Evolutionary conservation across 139 green algal species (phyloP), one percentile per base, ranked within the genome.

Genomic region (Trebouxia sp.): DNA sequence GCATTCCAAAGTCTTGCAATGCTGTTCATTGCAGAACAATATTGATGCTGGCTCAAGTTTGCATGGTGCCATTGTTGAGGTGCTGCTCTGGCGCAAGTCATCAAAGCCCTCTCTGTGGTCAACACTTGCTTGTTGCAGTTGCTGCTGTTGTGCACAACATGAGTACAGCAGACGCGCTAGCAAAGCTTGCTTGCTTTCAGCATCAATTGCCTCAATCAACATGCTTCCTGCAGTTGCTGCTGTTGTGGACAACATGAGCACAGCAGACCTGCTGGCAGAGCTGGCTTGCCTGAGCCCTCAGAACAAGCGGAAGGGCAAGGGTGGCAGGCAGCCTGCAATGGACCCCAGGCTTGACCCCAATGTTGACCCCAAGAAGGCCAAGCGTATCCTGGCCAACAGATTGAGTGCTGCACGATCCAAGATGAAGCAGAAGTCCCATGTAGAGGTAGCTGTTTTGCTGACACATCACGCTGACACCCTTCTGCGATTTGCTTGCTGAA

Each of bases 281-380:
- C 38, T 35, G 17, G 51, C 43, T 14, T 75, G 76, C 38, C 70
- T 81, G 37, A 79, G 41, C 17, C 83, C 83, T 9, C 47, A 58
- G 5, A 41, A 78, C 82, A 38, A 83, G 62, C 83, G 87, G 74
- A 90, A 90, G 81, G 91, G 90, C 77, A 94, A 93, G 85, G 92
- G 93, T 42, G 93, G 92, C 15, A 82, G 93, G 6, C 91, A 92
- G 83, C 88, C 89, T 3, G 90, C 91, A 0, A 72, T 76, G 17
- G 94, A 97, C 87, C 92, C 94, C 10, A 86, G 91, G 10, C 81
- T 94, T n/a, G 91, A 97, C 83, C 93, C 94, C 28, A 83, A 58
- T 51, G 91, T 97, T 2, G 90, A 96, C 72, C 91, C 91, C 20
- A 92, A 92, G 79, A 88, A 87, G 37, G 92, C 92, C 10, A 80